Evolutionary conservation across 177 flowering plant species (phyloP).

Genomic region (Vitis hybrid): DNA sequence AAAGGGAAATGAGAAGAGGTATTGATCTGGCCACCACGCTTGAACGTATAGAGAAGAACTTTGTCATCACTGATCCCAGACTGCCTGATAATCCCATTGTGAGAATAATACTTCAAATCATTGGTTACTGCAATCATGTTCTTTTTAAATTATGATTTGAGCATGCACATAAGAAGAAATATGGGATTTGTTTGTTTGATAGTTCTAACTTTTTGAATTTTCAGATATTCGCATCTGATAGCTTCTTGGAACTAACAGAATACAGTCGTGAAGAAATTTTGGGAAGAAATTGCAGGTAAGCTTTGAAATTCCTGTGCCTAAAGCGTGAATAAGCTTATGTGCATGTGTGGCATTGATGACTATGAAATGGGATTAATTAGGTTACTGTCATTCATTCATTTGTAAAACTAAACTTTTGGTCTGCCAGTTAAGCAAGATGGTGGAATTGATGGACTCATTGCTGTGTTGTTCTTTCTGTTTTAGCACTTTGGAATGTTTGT

Average conservation of each 20-base stretch:
- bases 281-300: constrained; percentile 96
- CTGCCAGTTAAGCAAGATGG: too few species aligned
- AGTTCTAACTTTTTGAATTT: constrained; percentile 1
- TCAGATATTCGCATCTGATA: constrained; percentile 97
- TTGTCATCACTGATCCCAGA: constrained; percentile 98
- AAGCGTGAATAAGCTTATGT: background rate
- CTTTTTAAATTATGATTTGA: background rate
- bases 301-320: background rate
- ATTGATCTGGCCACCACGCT: constrained; percentile 96
- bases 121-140: background rate
- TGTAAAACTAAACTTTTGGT: too few species aligned
- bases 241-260: constrained; percentile 97
- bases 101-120: constrained; percentile 24
- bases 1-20: constrained; percentile 93
- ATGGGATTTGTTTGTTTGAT: background rate
- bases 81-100: constrained; percentile 98
- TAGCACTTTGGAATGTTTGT: too few species aligned
- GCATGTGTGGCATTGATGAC: too few species aligned
- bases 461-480: too few species aligned
- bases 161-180: background rate
- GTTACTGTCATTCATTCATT: too few species aligned
- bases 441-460: too few species aligned
- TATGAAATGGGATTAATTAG: too few species aligned
- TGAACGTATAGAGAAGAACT: constrained; percentile 97
- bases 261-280: constrained; percentile 96